phyloP scores from a whole-genome alignment of 495 filamentous ascomycete genomes.

The Tuber magnatum region DNA sequence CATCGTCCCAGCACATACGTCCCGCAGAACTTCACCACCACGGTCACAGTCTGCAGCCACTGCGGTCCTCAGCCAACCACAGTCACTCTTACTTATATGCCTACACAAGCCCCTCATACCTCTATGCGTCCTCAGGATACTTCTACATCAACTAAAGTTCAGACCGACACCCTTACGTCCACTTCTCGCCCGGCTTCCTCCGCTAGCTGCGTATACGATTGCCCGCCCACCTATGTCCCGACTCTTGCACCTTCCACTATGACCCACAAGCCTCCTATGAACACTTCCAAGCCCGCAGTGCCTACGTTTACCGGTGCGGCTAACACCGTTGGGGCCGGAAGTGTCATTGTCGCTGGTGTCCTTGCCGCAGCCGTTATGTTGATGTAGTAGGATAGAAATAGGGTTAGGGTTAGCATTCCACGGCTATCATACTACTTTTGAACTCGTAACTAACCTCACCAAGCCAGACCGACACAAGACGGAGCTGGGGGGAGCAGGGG shows the following conservation, averaged over 20 bases:
- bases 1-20: slow-evolving; percentile 22
- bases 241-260: slow-evolving; percentile 4
- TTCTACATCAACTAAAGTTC: background rate
- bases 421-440: too few relatives aligned
- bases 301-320: slow-evolving; percentile 28
- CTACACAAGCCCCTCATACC: slow-evolving; percentile 14
- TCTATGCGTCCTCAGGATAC: background rate
- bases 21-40: slow-evolving; percentile 34
- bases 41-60: slow-evolving; percentile 34
- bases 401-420: background rate
- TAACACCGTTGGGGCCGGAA: slow-evolving; percentile 14
- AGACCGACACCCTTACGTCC: background rate
- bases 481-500: background rate
- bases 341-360: slow-evolving; percentile 13
- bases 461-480: background rate
- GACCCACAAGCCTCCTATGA: background rate
- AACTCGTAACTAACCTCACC: background rate
- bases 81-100: slow-evolving; percentile 30
- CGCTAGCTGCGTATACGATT: background rate
- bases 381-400: slow-evolving; percentile 9
- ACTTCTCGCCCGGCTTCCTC: background rate
- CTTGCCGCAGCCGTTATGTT: slow-evolving; percentile 18
- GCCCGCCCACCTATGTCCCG: slow-evolving; percentile 14
- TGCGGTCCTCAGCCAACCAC: slow-evolving; percentile 33
- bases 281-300: background rate